These are phyloP conservation scores for Trichodelitschia bisporula DNA, from an alignment of 495 filamentous ascomycete species.

Conservation along the genomic window DNA sequence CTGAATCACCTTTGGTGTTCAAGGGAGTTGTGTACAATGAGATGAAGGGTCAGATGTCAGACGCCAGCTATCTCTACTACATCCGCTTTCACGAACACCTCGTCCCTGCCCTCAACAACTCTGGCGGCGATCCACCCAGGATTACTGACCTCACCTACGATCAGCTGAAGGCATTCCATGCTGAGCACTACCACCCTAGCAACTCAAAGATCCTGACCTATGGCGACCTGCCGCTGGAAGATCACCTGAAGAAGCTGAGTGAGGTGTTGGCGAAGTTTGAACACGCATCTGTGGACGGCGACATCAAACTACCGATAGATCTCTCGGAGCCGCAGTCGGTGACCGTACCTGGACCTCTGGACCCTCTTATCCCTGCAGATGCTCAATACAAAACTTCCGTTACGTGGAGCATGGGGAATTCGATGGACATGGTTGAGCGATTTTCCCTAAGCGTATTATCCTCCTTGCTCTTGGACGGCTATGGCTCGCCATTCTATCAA, in stretches of 20 bases:
- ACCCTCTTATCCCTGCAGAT: slow-evolving; percentile 61
- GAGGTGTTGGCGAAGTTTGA: slow-evolving; percentile 45
- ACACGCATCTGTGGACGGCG: slow-evolving; percentile 37
- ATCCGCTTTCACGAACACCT: slow-evolving; percentile 87
- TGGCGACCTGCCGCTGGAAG: slow-evolving; percentile 65
- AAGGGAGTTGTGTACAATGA: slow-evolving; percentile 99
- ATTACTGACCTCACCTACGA: slow-evolving; percentile 87
- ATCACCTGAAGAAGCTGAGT: slow-evolving; percentile 58
- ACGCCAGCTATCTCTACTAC: slow-evolving; percentile 87
- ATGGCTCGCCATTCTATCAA: slow-evolving; percentile 80
- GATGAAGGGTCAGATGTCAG: slow-evolving; percentile 98
- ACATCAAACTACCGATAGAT: slow-evolving; percentile 51
- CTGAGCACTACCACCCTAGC: slow-evolving; percentile 83
- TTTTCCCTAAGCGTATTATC: slow-evolving; percentile 67
- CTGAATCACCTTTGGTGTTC: slow-evolving; percentile 47
- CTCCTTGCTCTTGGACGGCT: slow-evolving; percentile 68
- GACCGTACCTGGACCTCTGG: slow-evolving; percentile 57
- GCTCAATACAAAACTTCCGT: slow-evolving; percentile 82
- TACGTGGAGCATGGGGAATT: slow-evolving; percentile 75
- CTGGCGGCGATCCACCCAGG: slow-evolving; percentile 81
- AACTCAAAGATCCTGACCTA: slow-evolving; percentile 92
- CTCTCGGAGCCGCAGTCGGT: slow-evolving; percentile 39
- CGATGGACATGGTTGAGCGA: slow-evolving; percentile 55
- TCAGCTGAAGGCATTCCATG: slow-evolving; percentile 65
- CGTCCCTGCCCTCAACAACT: slow-evolving; percentile 81